Evolutionary conservation across 176 grass and related monocot species (phyloP).

Genomic region (Aegilops umbellulata): DNA sequence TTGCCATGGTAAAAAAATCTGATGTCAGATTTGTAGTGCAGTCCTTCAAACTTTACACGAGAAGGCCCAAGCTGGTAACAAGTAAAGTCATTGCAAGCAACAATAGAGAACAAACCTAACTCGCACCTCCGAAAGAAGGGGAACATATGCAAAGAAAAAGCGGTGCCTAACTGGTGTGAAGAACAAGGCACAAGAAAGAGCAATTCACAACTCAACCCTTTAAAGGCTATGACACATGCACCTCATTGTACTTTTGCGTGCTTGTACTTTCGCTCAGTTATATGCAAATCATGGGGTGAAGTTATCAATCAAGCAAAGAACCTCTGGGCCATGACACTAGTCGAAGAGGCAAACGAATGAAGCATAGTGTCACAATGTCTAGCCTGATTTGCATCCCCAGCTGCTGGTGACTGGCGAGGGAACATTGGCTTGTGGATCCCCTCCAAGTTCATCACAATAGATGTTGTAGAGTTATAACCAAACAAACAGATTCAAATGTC

Average conservation of each 20-base stretch:
- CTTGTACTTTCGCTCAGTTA: neutral
- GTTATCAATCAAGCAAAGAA: constrained; percentile 3
- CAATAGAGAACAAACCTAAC: neutral
- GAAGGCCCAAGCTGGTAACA: neutral
- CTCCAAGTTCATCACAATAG: neutral
- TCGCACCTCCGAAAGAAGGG: neutral
- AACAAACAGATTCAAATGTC: neutral
- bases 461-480: neutral
- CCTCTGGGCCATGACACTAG: neutral
- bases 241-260: neutral
- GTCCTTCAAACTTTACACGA: neutral
- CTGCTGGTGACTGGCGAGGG: neutral
- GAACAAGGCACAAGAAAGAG: neutral
- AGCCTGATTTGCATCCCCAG: neutral
- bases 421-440: neutral
- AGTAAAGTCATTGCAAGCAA: neutral
- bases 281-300: neutral
- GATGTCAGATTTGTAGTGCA: too few species aligned
- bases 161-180: neutral
- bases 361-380: neutral
- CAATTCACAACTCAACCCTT: neutral
- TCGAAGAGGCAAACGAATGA: neutral
- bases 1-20: too few species aligned
- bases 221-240: neutral
- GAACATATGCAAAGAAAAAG: neutral